Evolutionary conservation across 805 yeast species (phyloP), one percentile per base, ranked within the genome.

Genomic region (Maudiozyma turicensis): DNA sequence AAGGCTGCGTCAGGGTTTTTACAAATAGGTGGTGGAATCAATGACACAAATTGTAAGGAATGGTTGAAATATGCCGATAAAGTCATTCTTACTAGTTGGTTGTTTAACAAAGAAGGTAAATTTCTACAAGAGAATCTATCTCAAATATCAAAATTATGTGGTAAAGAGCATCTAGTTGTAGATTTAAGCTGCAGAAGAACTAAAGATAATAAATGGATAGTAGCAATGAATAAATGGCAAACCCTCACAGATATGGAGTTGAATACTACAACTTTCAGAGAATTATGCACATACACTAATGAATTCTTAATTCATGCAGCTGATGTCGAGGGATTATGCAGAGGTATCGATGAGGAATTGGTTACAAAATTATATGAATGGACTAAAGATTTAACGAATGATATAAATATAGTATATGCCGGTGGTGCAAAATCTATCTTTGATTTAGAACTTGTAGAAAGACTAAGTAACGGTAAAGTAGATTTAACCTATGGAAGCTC

Each of bases 141-240:
- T 30, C 56, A 61, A 11, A 60, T 93, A 14, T 76, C 75, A 13
- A 45, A 59, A 0, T 53, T 73, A 20, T 82, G 91, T 15, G 95
- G 95, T 0, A 78, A 74, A 13, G 72, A 72, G 3, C 70, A 76
- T 42, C 67, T 93, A n/a, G 90, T 93, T 8, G 82, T 93, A 41
- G 99, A 93, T 64, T 73, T 93, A 58, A 87, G 96, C 63, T 91
- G 98, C 65, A 76, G 95, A 51, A 66, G 70, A 14, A 61, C 60
- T 6, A 56, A 49, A 7, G 57, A 53, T 26, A 48, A 49, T 8
- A 56, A 50, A 44, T 93, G 99, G 99, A 76, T 84, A 35, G 99
- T 93, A n/a, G 96, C 98, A 2, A 93, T 89, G 81, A 90, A 93
- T 68, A 85, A 89, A 66, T 93, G 99, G 99, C 97, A 90, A 64